Evolutionary conservation across 2,329 filamentous ascomycete genomes (phyloP).

Genomic region (Aspergillus eucalypticola): DNA sequence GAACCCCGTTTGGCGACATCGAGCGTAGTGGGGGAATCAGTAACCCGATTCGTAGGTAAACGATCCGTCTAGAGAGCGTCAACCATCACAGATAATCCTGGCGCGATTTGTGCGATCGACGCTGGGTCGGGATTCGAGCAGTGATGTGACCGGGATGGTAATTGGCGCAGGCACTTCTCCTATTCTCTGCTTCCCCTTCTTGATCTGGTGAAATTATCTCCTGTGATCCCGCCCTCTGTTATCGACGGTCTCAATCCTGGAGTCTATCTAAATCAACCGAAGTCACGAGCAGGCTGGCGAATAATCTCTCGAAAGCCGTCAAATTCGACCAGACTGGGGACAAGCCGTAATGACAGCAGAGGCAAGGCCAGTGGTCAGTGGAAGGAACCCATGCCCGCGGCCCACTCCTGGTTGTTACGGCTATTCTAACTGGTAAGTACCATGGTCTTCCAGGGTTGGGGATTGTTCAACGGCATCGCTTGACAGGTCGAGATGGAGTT

Average conservation of each 20-base stretch:
- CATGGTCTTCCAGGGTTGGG: constrained; percentile 4
- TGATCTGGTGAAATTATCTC: neutral
- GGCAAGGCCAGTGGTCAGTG: neutral
- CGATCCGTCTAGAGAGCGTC: constrained; percentile 20
- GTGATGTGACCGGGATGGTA: constrained; percentile 21
- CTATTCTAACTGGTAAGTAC: constrained; percentile 11
- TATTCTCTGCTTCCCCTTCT: neutral
- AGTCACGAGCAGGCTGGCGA: constrained; percentile 2
- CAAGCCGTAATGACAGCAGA: neutral
- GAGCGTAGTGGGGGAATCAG: constrained; percentile 15
- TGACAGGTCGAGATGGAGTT: constrained; percentile 24
- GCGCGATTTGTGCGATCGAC: constrained; percentile 28
- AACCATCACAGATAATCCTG: constrained; percentile 24
- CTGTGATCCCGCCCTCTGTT: neutral
- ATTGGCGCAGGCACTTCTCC: constrained; percentile 27
- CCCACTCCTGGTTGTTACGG: constrained; percentile 8
- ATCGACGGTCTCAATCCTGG: neutral
- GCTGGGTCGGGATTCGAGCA: constrained; percentile 22
- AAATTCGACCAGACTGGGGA: neutral
- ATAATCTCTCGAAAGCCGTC: neutral
- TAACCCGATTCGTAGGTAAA: constrained; percentile 20
- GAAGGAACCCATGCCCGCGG: constrained; percentile 10
- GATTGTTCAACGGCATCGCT: constrained; percentile 11
- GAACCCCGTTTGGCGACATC: constrained; percentile 14
- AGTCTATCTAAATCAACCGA: neutral